Evolutionary conservation across 352 stramenopile genomes (phyloP).

Genomic region (Phytophthora fragariae): DNA sequence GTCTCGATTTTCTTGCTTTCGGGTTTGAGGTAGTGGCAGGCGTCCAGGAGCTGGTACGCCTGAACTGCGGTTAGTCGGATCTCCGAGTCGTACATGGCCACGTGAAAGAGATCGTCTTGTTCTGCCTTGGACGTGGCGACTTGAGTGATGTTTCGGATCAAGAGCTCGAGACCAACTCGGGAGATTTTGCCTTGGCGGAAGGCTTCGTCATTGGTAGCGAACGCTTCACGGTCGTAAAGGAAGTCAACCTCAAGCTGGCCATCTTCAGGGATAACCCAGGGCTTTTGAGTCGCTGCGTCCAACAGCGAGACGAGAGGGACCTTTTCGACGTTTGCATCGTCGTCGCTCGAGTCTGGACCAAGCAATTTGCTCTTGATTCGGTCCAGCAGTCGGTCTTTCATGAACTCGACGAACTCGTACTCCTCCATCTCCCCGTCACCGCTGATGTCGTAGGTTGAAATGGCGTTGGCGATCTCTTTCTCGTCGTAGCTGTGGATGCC

Average conservation of each 20-base stretch:
- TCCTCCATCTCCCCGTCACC: conserved; percentile 84
- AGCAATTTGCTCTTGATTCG: conserved; percentile 65
- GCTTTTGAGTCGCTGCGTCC: conserved; percentile 61
- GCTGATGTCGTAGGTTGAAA: conserved; percentile 78
- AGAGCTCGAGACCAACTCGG: conserved; percentile 68
- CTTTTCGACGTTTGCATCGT: conserved; percentile 8
- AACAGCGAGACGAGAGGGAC: conserved; percentile 45
- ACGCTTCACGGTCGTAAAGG: conserved; percentile 78
- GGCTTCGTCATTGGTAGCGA: conserved; percentile 63
- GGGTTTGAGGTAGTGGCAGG: conserved; percentile 69
- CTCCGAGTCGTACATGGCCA: conserved; percentile 81
- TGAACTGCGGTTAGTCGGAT: conserved; percentile 82
- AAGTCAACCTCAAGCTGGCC: conserved; percentile 81
- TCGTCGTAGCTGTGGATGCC: conserved; percentile 67
- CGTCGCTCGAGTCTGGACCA: conserved; percentile 16
- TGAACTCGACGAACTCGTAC: conserved; percentile 85
- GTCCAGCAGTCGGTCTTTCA: conserved; percentile 70
- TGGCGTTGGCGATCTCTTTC: conserved; percentile 68
- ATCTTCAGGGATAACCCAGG: conserved; percentile 71
- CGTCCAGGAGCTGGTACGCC: conserved; percentile 83
- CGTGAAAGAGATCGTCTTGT: conserved; percentile 80
- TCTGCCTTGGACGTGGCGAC: conserved; percentile 65
- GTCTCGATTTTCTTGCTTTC: conserved; percentile 68
- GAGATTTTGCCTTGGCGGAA: conserved; percentile 66
- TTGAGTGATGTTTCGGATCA: conserved; percentile 77